Base-by-base conservation (phyloP, 2,329 filamentous ascomycete genomes). In the Hypoxylon sp. region DNA sequence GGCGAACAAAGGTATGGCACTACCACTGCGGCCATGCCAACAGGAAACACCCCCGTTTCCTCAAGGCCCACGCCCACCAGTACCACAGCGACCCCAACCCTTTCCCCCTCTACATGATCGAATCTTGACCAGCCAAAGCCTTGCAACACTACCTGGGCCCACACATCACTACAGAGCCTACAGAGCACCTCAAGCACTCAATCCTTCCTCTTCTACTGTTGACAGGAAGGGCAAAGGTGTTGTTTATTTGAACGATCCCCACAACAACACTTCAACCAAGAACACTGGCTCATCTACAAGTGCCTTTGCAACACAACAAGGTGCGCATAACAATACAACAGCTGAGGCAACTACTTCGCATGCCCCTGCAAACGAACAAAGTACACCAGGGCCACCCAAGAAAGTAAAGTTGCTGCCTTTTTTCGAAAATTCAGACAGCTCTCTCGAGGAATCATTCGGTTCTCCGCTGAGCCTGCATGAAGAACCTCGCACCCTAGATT, bases 401-500 rank as follows among this genome's bases (percentile, higher is more conserved):
- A 10, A 6, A 19, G n/a, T 37, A 8, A 15, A 17, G 47, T 43
- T 39, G 24, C 52, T 64, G 19, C 57, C 57, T 17, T 37, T 46
- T 10, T 56, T 64, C 30, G 46, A 52, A 17, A 30, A 30, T 26
- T 13, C 43, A 28, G 43, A 47, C 20, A n/a, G 6, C 43, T 58
- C 62, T 3, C 37, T 51, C 28, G 19, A 34, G 3, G 58, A 57
- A 24, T 30, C 44, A 48, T 6, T 10, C 11, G 13, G 17, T 3
- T n/a, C 22, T 30, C 44, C 15, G 6, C 15, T n/a, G 24, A 46
- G 22, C 20, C n/a, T 26, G 11, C 20, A 26, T 26, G 26, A 28
- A 13, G 3, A 28, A n/a, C 11, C 44, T 19, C 3, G 15, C 22
- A 11, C 15, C n/a, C 24, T 26, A 24, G 43, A 46, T 41, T 17